phyloP scores from a whole-genome alignment of 176 grass and related monocot species.

The Paspalum vaginatum region DNA sequence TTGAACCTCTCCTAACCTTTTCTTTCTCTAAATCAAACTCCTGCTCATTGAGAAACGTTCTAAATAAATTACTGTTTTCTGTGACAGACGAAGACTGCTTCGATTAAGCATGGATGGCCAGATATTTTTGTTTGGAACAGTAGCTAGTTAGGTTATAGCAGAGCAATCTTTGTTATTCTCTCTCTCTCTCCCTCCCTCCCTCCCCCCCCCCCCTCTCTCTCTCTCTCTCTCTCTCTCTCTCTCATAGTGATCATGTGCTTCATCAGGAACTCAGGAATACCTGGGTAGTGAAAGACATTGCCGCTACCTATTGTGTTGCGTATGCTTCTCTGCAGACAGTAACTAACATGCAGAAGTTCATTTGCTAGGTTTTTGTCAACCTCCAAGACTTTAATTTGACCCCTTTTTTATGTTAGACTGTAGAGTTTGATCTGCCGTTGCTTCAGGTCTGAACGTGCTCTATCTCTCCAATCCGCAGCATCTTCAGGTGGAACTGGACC shows the following conservation, averaged over 20 bases:
- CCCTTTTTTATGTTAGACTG: not conserved
- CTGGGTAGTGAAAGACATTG: not conserved
- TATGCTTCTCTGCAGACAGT: not conserved
- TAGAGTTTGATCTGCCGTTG: not conserved
- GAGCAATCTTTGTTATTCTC: not conserved
- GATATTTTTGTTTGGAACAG: not conserved
- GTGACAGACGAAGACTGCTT: constrained; percentile 56
- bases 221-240: too few relatives aligned
- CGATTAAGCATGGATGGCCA: constrained; percentile 10
- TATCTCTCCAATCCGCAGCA: too few relatives aligned
- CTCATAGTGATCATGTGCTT: constrained; percentile 4
- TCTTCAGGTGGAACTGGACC: too few relatives aligned
- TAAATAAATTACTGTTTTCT: not conserved
- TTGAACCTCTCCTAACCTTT: not conserved
- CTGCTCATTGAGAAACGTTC: not conserved
- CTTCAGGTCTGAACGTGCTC: not conserved
- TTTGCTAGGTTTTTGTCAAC: not conserved
- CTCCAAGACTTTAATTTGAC: not conserved
- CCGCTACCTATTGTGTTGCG: not conserved
- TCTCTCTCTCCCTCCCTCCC: too few relatives aligned
- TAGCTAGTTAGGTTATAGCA: not conserved
- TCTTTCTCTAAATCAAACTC: not conserved
- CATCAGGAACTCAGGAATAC: constrained; percentile 5
- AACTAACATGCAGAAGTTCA: not conserved
- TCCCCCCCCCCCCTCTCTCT: too few relatives aligned